A percentile compares a stretch with the other conserved stretches of the same genome.
Evolutionary conservation across 1,139 yeast species (phyloP).

Genomic region (Kodamaea alishanica): DNA sequence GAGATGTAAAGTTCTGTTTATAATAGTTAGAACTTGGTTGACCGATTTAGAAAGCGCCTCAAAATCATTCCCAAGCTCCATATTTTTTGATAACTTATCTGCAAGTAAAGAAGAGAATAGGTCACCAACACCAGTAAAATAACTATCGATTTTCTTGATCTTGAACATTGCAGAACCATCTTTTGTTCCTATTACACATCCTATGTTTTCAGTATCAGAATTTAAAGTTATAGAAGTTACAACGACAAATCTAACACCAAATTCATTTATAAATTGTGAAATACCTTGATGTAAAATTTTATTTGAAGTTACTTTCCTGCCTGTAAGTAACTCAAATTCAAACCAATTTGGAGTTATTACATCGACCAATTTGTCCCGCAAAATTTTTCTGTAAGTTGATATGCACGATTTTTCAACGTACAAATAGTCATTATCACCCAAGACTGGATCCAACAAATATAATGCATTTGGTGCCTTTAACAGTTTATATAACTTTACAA

Average conservation of each 20-base stretch:
- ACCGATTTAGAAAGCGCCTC: constrained; percentile 31
- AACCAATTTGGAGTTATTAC: constrained; percentile 88
- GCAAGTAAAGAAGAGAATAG: constrained; percentile 74
- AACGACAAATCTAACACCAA: constrained; percentile 58
- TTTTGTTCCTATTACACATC: constrained; percentile 10
- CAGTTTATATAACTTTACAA: constrained; percentile 11
- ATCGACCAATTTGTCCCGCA: constrained; percentile 52
- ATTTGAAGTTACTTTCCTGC: constrained; percentile 41
- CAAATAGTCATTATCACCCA: constrained; percentile 85
- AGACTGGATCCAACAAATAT: constrained; percentile 86
- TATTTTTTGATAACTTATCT: constrained; percentile 52
- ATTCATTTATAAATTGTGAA: constrained; percentile 44
- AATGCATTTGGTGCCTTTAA: constrained; percentile 17
- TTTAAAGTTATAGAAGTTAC: constrained; percentile 50
- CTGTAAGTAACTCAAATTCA: constrained; percentile 75
- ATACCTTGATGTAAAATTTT: constrained; percentile 47
- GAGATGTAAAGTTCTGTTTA: constrained; percentile 42
- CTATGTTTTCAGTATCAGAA: constrained; percentile 3
- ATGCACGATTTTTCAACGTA: constrained; percentile 75
- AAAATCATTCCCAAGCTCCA: too few relatives aligned
- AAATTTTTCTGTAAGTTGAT: constrained; percentile 56
- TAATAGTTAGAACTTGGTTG: constrained; percentile 48
- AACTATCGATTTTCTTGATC: constrained; percentile 59
- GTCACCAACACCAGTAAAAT: constrained; percentile 93
- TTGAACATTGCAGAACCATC: constrained; percentile 25